Base-by-base conservation (phyloP, 257 asterid species). In the Linderniella brevidens region DNA sequence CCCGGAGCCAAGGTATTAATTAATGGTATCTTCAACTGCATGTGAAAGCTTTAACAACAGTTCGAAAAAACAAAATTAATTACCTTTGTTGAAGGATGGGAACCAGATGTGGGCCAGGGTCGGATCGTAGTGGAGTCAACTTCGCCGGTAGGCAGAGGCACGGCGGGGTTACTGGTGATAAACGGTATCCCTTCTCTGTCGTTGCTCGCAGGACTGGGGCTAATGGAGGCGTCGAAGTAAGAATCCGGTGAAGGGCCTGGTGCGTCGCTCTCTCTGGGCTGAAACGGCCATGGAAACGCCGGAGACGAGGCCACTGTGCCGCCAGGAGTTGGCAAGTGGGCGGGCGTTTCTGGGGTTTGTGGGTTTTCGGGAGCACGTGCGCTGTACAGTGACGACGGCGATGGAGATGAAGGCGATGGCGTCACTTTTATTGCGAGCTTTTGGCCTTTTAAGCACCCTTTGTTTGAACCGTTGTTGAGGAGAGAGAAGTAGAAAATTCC, bases 91-190 rank as follows among this genome's bases (percentile, higher is more conserved):
- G 61, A 37, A 41, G 37, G 63, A 11, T 14, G 71, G 51, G 54
- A 47, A 13, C 58, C 70, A 45, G 95, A 74, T 1, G 76, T 66
- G 15, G 92, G 76, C 50, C 60, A 32, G 44, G 95, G 93, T 0
- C 83, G 77, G 54, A 80, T 74, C 8, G 95, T 88, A 39, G 93
- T 79, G 18, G 98, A 78, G 7, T 88, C 98, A n/a, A 80, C 86
- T 68, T 84, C 98, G 11, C 98, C 96, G 4, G 98, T 78, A 0
- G 98, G 98, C 35, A 88, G 70, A 20, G 98, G 95, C 60, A 84
- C 95, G 14, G 93, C 95, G 16, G 98, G 98, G 43, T 75, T 88
- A 59, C 98, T 88, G 49, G 69, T 79, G 58, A 88, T 88, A 37
- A 88, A 80, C 5, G 98, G 93, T 29, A 73, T 61, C 6, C 80